These are phyloP conservation scores for Wickerhamomyces sydowiorum DNA, from an alignment of 805 yeast species.

Conservation along the genomic window DNA sequence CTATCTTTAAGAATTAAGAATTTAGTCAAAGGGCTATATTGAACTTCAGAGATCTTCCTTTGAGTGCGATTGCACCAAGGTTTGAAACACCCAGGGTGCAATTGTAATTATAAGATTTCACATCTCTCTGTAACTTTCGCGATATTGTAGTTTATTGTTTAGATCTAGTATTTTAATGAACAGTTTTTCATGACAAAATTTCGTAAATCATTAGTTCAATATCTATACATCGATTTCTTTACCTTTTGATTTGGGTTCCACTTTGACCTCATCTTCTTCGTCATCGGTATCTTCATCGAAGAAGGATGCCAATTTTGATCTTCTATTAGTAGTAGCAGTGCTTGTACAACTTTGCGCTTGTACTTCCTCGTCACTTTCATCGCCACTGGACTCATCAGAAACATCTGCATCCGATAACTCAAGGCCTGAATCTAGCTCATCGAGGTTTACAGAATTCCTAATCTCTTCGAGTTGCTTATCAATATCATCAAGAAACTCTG, in stretches of 20 bases:
- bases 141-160: neutral
- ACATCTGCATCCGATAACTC: neutral
- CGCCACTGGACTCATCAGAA: neutral
- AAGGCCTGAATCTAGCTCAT: neutral
- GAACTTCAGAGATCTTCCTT: slow-evolving; percentile 35
- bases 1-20: slow-evolving; percentile 2
- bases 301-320: neutral
- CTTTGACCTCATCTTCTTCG: slow-evolving; percentile 1
- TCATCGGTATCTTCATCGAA: slow-evolving; percentile 4
- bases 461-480: slow-evolving; percentile 33
- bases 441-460: slow-evolving; percentile 19
- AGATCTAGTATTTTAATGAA: too few relatives aligned
- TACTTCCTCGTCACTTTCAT: slow-evolving; percentile 4
- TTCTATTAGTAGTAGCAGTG: neutral
- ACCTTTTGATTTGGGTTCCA: neutral
- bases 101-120: slow-evolving; percentile 24
- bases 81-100: slow-evolving; percentile 19
- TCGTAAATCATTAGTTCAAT: too few relatives aligned
- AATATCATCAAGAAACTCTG: slow-evolving; percentile 30
- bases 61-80: slow-evolving; percentile 52
- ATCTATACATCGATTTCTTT: neutral
- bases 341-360: neutral
- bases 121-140: slow-evolving; percentile 4
- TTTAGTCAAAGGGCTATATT: slow-evolving; percentile 41
- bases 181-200: too few relatives aligned